Evolutionary conservation across 2,329 filamentous ascomycete genomes (phyloP).

Genomic region (Calonectria pseudoturangicola): DNA sequence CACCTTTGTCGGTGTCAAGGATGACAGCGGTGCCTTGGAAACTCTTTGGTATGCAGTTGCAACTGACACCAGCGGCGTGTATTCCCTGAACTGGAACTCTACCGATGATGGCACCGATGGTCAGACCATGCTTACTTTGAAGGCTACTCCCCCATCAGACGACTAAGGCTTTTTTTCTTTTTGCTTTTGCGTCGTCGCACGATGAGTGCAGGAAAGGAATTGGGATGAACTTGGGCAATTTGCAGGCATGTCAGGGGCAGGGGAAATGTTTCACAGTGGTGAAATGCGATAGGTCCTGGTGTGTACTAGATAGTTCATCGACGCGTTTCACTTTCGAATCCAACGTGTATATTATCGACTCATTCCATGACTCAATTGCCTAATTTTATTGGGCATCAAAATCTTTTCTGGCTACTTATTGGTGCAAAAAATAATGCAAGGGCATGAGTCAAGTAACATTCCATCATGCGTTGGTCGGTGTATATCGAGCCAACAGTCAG

Average conservation of each 20-base stretch:
- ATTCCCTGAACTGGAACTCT: slow-evolving; percentile 37
- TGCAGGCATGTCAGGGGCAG: too few relatives aligned
- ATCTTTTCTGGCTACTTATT: not conserved
- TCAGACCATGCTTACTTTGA: slow-evolving; percentile 28
- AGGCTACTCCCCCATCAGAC: slow-evolving; percentile 27
- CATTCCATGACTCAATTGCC: not conserved
- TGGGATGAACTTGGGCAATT: not conserved
- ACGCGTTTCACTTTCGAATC: not conserved
- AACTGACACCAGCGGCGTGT: slow-evolving; percentile 27
- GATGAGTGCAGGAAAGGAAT: not conserved
- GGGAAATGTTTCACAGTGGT: too few relatives aligned
- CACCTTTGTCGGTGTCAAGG: not conserved
- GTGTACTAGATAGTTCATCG: too few relatives aligned
- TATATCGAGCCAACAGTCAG: not conserved
- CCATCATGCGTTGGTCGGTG: not conserved
- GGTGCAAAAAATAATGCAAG: not conserved
- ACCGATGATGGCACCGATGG: slow-evolving; percentile 10
- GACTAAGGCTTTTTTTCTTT: not conserved
- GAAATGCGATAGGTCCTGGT: too few relatives aligned
- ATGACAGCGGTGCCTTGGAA: slow-evolving; percentile 8
- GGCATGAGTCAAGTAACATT: not conserved
- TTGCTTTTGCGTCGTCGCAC: not conserved
- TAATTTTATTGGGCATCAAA: not conserved
- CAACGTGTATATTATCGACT: not conserved
- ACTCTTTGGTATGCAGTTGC: slow-evolving; percentile 39